Evolutionary conservation across 75 land plant genomes (phyloP).

Genomic region (Pseudotsuga menziesii): DNA sequence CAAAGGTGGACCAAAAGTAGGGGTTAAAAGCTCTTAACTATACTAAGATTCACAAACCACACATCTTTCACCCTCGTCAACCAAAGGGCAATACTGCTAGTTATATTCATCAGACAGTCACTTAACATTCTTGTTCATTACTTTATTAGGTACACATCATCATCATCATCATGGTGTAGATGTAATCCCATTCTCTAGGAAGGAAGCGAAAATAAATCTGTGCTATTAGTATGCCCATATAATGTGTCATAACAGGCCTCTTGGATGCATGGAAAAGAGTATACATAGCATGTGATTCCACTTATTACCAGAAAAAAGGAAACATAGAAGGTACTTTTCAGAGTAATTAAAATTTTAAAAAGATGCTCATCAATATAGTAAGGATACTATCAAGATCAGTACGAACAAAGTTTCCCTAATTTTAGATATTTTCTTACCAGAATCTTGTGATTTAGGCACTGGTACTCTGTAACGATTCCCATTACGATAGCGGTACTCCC

Average conservation of each 20-base stretch:
- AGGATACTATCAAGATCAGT: neutral
- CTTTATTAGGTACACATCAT: too few species aligned
- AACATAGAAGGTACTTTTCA: neutral
- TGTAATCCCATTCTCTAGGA: too few species aligned
- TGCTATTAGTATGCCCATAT: too few species aligned
- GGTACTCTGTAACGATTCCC: constrained; percentile 43
- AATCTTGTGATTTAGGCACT: neutral
- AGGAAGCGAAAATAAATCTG: too few species aligned
- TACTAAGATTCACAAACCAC: too few species aligned
- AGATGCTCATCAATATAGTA: neutral
- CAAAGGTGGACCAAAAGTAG: too few species aligned
- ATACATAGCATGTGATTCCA: neutral
- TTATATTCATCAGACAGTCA: too few species aligned
- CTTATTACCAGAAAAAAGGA: neutral
- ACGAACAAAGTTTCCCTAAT: neutral
- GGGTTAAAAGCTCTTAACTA: too few species aligned
- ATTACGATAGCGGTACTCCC: constrained; percentile 54
- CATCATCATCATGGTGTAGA: too few species aligned
- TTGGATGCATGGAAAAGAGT: neutral
- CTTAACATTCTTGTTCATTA: too few species aligned
- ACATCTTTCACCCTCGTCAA: too few species aligned
- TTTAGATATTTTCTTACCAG: neutral
- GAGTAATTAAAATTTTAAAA: neutral
- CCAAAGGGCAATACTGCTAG: too few species aligned
- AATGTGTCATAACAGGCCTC: neutral